phyloP scores from a whole-genome alignment of 2,329 filamentous ascomycete genomes.

The Colletotrichum filicis region DNA sequence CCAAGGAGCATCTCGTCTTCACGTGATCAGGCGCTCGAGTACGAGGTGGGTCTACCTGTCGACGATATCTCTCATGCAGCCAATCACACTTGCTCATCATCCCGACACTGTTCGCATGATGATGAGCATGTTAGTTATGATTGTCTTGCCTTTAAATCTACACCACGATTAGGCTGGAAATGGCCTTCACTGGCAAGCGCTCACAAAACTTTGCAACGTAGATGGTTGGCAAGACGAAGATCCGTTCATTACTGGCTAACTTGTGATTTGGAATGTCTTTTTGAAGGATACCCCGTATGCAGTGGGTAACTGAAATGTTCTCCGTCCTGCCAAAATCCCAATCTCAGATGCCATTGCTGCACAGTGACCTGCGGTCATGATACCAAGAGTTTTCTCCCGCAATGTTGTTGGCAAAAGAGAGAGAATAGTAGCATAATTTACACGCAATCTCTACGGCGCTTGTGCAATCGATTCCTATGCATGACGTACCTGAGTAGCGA shows the following conservation, averaged over 20 bases:
- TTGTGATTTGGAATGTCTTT: no score
- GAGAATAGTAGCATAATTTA: background rate
- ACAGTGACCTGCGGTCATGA: no score
- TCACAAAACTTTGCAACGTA: background rate
- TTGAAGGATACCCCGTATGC: no score
- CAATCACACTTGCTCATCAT: background rate
- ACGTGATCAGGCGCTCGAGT: slow-evolving; percentile 33
- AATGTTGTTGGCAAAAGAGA: background rate
- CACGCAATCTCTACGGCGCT: background rate
- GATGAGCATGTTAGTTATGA: background rate
- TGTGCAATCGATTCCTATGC: background rate
- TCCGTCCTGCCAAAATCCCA: no score
- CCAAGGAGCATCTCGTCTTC: background rate
- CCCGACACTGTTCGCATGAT: background rate
- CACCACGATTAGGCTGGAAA: background rate
- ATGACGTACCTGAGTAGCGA: background rate
- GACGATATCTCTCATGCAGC: background rate
- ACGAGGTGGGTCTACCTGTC: background rate
- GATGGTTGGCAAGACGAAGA: background rate
- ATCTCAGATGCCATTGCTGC: no score
- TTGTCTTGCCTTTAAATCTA: background rate
- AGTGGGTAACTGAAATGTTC: background rate
- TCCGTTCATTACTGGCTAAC: no score
- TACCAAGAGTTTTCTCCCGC: background rate
- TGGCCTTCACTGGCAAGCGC: background rate